A percentile compares a stretch with the other conserved stretches of the same genome.
Conservation (phyloP, 345 rosid species). For the Reutealis trisperma region DNA sequence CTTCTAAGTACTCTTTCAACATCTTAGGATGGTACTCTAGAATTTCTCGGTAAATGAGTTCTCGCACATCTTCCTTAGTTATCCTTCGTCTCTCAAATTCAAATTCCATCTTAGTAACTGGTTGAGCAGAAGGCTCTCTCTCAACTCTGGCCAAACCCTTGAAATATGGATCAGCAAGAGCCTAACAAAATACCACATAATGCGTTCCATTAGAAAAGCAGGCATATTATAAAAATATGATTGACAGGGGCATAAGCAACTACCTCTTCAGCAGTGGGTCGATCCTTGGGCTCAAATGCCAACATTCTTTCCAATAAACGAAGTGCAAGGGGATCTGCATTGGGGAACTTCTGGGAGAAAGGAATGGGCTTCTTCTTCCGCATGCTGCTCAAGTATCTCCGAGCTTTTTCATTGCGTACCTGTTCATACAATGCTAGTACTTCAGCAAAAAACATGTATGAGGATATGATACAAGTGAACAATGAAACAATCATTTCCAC, state of each 20-base stretch:
- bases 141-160: slow-evolving; percentile 90
- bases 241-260: not conserved
- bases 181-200: slow-evolving; percentile 46
- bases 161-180: slow-evolving; percentile 94
- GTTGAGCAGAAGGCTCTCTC: slow-evolving; percentile 96
- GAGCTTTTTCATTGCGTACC: slow-evolving; percentile 97
- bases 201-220: slow-evolving; percentile 17
- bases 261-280: slow-evolving; percentile 95
- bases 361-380: slow-evolving; percentile 84
- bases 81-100: slow-evolving; percentile 95
- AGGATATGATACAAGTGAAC: slow-evolving; percentile 2
- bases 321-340: slow-evolving; percentile 92
- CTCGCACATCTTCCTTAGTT: slow-evolving; percentile 94
- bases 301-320: slow-evolving; percentile 84
- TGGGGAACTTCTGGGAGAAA: slow-evolving; percentile 83
- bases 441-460: slow-evolving; percentile 15
- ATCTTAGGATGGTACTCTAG: slow-evolving; percentile 95
- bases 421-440: slow-evolving; percentile 31
- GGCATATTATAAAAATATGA: slow-evolving; percentile 10
- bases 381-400: slow-evolving; percentile 94
- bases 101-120: slow-evolving; percentile 93
- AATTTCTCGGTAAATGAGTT: slow-evolving; percentile 86
- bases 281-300: slow-evolving; percentile 91
- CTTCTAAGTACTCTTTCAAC: slow-evolving; percentile 83
- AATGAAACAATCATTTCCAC: slow-evolving; percentile 7